Percentiles rank a stretch among this genome's conserved stretches.
Conservation (phyloP, 306 rosid species). For the Sicyos edulis region DNA sequence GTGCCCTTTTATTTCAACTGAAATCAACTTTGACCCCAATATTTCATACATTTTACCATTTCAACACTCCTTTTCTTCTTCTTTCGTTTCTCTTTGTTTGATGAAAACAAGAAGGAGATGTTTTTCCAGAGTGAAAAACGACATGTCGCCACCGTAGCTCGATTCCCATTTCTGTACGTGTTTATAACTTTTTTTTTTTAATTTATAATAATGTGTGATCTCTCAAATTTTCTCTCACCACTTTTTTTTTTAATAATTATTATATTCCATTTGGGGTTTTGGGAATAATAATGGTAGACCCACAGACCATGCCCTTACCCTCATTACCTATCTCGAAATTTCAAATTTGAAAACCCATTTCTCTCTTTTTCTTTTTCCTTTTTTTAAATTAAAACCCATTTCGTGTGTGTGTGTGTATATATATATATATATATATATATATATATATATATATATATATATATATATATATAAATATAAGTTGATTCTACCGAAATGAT, state of each 20-base stretch:
- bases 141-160: constrained; percentile 64
- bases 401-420: not conserved
- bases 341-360: constrained; percentile 13
- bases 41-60: not conserved
- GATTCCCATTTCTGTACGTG: constrained; percentile 22
- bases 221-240: constrained; percentile 16
- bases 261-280: constrained; percentile 21
- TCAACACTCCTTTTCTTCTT: not conserved
- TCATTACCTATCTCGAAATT: constrained; percentile 28
- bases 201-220: not conserved
- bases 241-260: not conserved
- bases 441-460: not conserved
- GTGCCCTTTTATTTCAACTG: not conserved
- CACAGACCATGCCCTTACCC: constrained; percentile 22
- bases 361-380: too few species aligned
- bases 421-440: not conserved
- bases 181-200: not conserved
- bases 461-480: not conserved
- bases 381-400: too few species aligned
- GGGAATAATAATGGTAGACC: constrained; percentile 13
- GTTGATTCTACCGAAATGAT: not conserved
- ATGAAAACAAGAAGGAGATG: constrained; percentile 31
- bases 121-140: constrained; percentile 49
- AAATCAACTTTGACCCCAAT: not conserved
- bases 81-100: constrained; percentile 36